phyloP scores from a whole-genome alignment of 345 rosid genomes.

The Bruguiera parviflora region DNA sequence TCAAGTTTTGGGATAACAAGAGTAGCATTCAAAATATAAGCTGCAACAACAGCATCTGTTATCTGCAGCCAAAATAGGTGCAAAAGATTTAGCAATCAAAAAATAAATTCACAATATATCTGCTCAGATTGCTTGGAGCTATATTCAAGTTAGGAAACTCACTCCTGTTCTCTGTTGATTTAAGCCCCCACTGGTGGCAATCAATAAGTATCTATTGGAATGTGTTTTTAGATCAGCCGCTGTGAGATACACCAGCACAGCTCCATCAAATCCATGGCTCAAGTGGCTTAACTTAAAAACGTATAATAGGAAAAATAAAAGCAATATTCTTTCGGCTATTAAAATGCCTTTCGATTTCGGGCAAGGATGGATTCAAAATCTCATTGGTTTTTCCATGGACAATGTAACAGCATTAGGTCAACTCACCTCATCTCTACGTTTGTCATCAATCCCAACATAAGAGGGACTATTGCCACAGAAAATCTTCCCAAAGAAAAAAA shows the following conservation, averaged over 20 bases:
- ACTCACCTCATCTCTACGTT: too few relatives aligned
- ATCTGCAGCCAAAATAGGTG: conserved; percentile 44
- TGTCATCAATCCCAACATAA: too few relatives aligned
- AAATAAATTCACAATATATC: background rate
- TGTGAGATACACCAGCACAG: conserved; percentile 26
- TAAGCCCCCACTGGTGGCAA: conserved; percentile 91
- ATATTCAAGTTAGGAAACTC: conserved; percentile 17
- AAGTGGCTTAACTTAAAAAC: background rate
- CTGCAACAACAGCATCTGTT: conserved; percentile 84
- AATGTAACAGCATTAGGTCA: too few relatives aligned
- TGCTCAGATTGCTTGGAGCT: background rate
- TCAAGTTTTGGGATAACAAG: conserved; percentile 87
- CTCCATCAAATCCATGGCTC: conserved; percentile 13
- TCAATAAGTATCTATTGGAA: conserved; percentile 59
- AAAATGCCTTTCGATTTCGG: too few relatives aligned
- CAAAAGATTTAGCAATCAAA: conserved; percentile 1
- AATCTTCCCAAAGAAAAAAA: too few relatives aligned
- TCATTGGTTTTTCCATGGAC: too few relatives aligned
- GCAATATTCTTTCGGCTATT: background rate
- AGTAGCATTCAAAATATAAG: conserved; percentile 88
- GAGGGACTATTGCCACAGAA: too few relatives aligned
- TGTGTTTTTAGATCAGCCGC: conserved; percentile 51
- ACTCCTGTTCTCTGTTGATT: conserved; percentile 97
- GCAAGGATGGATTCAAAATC: too few relatives aligned
- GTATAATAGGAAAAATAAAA: background rate